phyloP scores from a whole-genome alignment of 306 rosid genomes.

The Gynostemma pentaphyllum region DNA sequence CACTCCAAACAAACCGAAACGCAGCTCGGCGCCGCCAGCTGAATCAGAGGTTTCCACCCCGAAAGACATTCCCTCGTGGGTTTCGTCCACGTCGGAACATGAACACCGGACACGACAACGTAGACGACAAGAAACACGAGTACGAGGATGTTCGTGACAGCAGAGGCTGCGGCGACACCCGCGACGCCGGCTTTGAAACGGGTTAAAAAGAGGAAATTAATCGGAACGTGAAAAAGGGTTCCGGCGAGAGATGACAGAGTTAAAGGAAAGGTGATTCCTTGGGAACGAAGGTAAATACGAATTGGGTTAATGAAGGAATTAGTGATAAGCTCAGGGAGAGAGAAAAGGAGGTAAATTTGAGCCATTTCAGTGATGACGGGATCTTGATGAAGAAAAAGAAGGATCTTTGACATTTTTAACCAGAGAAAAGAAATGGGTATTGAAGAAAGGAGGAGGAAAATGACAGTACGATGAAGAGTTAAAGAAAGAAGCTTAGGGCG shows the following conservation, averaged over 20 bases:
- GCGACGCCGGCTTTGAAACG: conserved; percentile 29
- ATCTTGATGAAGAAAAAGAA: conserved; percentile 38
- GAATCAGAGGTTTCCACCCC: conserved; percentile 63
- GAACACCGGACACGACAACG: conserved; percentile 34
- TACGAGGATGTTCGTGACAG: conserved; percentile 45
- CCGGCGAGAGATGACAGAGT: conserved; percentile 69
- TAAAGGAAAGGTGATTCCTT: conserved; percentile 57
- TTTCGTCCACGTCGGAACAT: conserved; percentile 43
- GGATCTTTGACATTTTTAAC: conserved; percentile 47
- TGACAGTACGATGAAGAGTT: conserved; percentile 65
- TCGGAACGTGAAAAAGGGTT: conserved; percentile 37
- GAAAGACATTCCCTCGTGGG: conserved; percentile 52
- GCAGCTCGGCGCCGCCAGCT: conserved; percentile 79
- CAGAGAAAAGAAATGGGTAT: conserved; percentile 73
- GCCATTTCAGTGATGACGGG: conserved; percentile 33
- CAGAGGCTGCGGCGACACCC: conserved; percentile 65
- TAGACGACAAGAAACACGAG: conserved; percentile 17
- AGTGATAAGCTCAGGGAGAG: conserved; percentile 75
- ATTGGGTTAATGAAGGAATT: conserved; percentile 73
- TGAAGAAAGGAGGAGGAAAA: conserved; percentile 46
- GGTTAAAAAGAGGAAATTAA: conserved; percentile 26
- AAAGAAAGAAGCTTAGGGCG: conserved; percentile 62
- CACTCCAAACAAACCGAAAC: conserved; percentile 84
- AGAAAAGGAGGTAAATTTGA: conserved; percentile 43
- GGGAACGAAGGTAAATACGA: conserved; percentile 88